A percentile compares a stretch with the other conserved stretches of the same genome.
Conservation (phyloP, 2,329 filamentous ascomycete genomes). For the Hirsutella thompsonii region DNA sequence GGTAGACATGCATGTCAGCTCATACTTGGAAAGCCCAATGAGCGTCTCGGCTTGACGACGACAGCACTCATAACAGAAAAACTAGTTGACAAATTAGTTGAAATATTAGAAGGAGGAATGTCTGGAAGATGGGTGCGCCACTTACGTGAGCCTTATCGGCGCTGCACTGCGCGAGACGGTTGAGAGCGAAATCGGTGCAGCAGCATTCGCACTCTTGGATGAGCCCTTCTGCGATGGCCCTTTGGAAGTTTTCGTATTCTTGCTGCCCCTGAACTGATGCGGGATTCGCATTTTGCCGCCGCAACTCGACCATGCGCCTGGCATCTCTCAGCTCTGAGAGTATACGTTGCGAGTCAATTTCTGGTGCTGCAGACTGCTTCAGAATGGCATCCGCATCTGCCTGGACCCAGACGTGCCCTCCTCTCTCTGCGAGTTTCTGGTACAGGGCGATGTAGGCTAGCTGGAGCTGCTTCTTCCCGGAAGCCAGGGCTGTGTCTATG, state of each 20-base stretch:
- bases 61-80: conserved; percentile 59
- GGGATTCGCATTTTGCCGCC: conserved; percentile 14
- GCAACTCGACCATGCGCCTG: conserved; percentile 4
- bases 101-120: not conserved
- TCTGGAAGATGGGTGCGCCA: too few relatives aligned
- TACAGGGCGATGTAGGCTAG: conserved; percentile 1
- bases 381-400: conserved; percentile 4
- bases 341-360: conserved; percentile 3
- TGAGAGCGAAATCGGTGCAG: conserved; percentile 51
- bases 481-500: not conserved
- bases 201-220: conserved; percentile 63
- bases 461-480: not conserved
- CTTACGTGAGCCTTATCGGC: conserved; percentile 38
- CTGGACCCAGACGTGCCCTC: not conserved
- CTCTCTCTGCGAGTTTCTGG: not conserved
- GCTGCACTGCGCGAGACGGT: conserved; percentile 56
- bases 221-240: conserved; percentile 33
- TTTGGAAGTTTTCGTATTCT: conserved; percentile 22
- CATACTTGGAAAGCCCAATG: conserved; percentile 56
- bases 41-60: conserved; percentile 51
- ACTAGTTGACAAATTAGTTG: conserved; percentile 17
- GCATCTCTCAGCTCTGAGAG: conserved; percentile 10
- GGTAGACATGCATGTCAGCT: conserved; percentile 57
- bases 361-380: not conserved
- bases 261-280: conserved; percentile 16